Percentiles rank a stretch among this genome's conserved stretches.
Conservation (phyloP, 345 rosid species). For the Aurinia saxatilis region DNA sequence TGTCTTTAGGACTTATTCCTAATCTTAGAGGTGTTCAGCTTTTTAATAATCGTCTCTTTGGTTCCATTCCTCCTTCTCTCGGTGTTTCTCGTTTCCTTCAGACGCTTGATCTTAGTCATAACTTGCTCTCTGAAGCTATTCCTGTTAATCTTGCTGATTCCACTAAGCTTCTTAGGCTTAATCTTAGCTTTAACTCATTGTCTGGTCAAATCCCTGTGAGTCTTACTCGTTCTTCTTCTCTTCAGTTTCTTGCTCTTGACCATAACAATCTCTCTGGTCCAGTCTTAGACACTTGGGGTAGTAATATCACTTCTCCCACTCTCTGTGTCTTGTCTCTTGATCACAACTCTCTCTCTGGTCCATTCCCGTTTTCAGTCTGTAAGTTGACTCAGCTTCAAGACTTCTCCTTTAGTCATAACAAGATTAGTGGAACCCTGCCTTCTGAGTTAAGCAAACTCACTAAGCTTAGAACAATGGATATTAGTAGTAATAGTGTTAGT, state of each 20-base stretch:
- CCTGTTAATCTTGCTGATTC: slow-evolving; percentile 67
- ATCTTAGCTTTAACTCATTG: slow-evolving; percentile 55
- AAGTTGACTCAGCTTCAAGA: slow-evolving; percentile 44
- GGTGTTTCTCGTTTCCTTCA: slow-evolving; percentile 69
- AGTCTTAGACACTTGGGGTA: slow-evolving; percentile 42
- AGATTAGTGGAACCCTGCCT: slow-evolving; percentile 49
- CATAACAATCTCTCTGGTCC: slow-evolving; percentile 55
- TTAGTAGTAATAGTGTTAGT: slow-evolving; percentile 47
- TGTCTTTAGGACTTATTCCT: slow-evolving; percentile 51
- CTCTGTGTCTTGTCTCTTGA: slow-evolving; percentile 35
- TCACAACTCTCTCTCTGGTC: slow-evolving; percentile 45
- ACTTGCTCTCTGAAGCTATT: slow-evolving; percentile 46
- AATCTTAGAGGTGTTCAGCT: slow-evolving; percentile 82
- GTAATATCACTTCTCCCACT: slow-evolving; percentile 12
- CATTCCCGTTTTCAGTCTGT: slow-evolving; percentile 47
- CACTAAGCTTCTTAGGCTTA: slow-evolving; percentile 52
- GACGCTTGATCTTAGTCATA: slow-evolving; percentile 66
- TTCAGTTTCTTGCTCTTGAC: slow-evolving; percentile 48
- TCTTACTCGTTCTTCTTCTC: slow-evolving; percentile 42
- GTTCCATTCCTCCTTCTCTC: slow-evolving; percentile 66
- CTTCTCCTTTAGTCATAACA: slow-evolving; percentile 48
- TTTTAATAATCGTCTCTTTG: slow-evolving; percentile 79
- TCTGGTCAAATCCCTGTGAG: slow-evolving; percentile 44
- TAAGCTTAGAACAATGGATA: slow-evolving; percentile 53
- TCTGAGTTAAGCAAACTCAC: slow-evolving; percentile 39